Evolutionary conservation across 306 rosid species (phyloP).

Genomic region (Pyrus pyrifolia): DNA sequence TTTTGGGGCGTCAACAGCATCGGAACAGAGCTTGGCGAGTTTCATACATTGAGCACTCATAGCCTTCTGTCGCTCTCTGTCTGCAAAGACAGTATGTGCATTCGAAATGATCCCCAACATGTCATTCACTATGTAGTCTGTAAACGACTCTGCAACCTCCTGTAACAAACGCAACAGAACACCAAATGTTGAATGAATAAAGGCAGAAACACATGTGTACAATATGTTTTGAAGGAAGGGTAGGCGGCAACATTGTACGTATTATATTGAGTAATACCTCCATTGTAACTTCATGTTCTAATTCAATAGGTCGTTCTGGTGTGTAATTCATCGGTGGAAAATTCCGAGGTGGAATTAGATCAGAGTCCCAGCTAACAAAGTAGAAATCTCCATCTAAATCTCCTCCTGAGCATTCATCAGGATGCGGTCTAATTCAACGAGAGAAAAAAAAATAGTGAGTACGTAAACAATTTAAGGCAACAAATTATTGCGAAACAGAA

Average conservation of each 20-base stretch:
- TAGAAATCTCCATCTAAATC: conserved; percentile 37
- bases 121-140: conserved; percentile 28
- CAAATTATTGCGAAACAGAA: background rate
- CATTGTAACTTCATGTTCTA: conserved; percentile 27
- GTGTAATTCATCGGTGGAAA: conserved; percentile 19
- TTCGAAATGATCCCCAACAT: conserved; percentile 29
- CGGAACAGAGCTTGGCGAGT: conserved; percentile 30
- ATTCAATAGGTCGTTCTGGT: background rate
- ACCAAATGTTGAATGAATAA: background rate
- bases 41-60: conserved; percentile 12
- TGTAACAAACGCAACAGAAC: background rate
- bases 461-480: background rate
- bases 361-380: conserved; percentile 42
- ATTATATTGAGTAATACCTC: conserved; percentile 16
- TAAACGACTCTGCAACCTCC: conserved; percentile 33
- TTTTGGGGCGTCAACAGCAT: conserved; percentile 39
- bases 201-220: background rate
- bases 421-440: conserved; percentile 29
- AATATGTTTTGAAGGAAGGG: background rate
- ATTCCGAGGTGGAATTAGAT: conserved; percentile 23
- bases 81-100: conserved; percentile 37
- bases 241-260: background rate
- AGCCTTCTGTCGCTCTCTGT: conserved; percentile 16
- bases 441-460: background rate
- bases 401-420: conserved; percentile 46